Evolutionary conservation across 2,329 filamentous ascomycete genomes (phyloP), one percentile per base, ranked within the genome.

Genomic region (Furcasterigmium furcatum): DNA sequence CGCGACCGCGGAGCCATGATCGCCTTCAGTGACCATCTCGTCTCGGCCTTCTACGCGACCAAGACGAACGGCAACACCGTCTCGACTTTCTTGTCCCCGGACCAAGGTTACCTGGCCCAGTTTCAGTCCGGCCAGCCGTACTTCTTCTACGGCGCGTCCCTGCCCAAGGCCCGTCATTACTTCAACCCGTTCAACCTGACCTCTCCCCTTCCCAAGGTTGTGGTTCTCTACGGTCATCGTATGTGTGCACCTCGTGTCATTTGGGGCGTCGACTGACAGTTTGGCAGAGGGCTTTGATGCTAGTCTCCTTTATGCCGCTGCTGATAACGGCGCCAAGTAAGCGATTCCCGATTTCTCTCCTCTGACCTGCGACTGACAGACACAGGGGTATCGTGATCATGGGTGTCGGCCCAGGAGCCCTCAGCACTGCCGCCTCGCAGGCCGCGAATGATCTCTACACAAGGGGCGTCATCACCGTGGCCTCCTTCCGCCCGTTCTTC

Each of bases 31-130:
- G 76, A 80, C 46, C 49, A 52, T 36, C 77, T 79, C 46, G 70
- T 68, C 2, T 71, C 66, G 2, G 73, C 75, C 7, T 77, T 71
- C 56, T 78, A 76, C 57, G 73, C 65, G 7, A 74, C 73, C 20
- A 79, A 79, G 54, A 73, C 71, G 27, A 72, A 77, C 50, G 75
- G 74, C 24, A 79, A 79, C 53, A 71, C 71, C 1, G 63, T 77
- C 18, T 75, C 79, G 49, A 78, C 76, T 0, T 80, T 79, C 66
- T 72, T 70, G 54, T 66, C 69, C 4, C 62, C 66, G 2, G 75
- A 79, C 56, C 64, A 66, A 48, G 71, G 74, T 2, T 72, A 72
- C 40, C 63, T 79, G 0, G 76, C 76, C 10, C 63, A 67, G 41
- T 71, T 80, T 54, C 68, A 79, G 47, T 72, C 73, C 38, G 68